Evolutionary conservation across 1,139 yeast genomes (phyloP).

Genomic region (Eremothecium sinecaudum): DNA sequence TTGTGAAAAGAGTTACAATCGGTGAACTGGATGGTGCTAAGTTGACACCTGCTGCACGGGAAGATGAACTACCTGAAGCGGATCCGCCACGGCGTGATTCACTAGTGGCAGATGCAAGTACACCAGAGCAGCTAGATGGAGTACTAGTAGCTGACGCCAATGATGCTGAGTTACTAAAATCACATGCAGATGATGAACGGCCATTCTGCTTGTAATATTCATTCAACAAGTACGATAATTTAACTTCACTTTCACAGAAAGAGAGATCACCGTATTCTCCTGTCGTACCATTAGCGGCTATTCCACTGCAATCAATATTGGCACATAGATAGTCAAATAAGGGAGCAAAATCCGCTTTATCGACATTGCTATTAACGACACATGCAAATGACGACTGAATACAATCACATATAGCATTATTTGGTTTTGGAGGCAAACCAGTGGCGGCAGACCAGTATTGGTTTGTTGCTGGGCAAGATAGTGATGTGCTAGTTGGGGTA

Average conservation of each 20-base stretch:
- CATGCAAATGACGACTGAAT: conserved; percentile 43
- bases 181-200: conserved; percentile 44
- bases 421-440: conserved; percentile 67
- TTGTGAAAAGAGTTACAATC: background rate
- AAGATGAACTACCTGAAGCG: conserved; percentile 9
- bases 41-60: conserved; percentile 1
- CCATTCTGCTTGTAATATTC: conserved; percentile 50
- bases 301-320: conserved; percentile 43
- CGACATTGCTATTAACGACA: conserved; percentile 44
- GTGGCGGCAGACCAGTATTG: conserved; percentile 52
- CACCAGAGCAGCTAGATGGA: conserved; percentile 41
- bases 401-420: conserved; percentile 53
- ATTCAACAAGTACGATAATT: conserved; percentile 55
- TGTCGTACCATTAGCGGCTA: conserved; percentile 48
- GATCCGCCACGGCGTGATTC: conserved; percentile 13
- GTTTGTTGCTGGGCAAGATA: conserved; percentile 45
- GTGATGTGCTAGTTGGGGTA: conserved; percentile 38
- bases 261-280: conserved; percentile 60
- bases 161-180: conserved; percentile 57
- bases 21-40: background rate
- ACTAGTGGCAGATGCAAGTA: conserved; percentile 21
- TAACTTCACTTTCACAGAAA: conserved; percentile 52
- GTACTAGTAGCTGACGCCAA: conserved; percentile 43
- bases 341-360: conserved; percentile 43
- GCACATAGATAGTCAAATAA: conserved; percentile 52